Evolutionary conservation across 2,329 filamentous ascomycete genomes (phyloP).

Genomic region (Paraphoma sp.): DNA sequence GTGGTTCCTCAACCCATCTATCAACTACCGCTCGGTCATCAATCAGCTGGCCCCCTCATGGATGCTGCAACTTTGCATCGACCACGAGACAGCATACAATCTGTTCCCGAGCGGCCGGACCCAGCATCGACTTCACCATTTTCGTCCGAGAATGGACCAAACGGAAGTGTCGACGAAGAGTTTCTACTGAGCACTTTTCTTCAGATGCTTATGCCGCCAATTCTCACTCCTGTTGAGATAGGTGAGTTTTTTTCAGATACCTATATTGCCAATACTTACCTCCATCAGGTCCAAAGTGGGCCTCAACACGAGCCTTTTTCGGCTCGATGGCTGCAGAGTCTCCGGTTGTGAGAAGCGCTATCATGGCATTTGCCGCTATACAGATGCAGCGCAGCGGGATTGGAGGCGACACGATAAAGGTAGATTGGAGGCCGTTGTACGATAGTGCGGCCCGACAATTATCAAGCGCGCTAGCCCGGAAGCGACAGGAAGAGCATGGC

Average conservation of each 20-base stretch:
- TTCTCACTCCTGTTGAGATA: constrained; percentile 61
- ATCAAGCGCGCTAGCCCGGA: constrained; percentile 21
- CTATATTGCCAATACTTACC: too few relatives aligned
- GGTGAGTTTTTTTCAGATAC: not conserved
- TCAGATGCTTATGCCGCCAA: constrained; percentile 58
- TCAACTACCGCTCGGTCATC: constrained; percentile 22
- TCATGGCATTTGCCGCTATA: constrained; percentile 61
- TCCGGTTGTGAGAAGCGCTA: constrained; percentile 55
- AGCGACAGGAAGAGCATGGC: constrained; percentile 14
- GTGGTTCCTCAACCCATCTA: constrained; percentile 28
- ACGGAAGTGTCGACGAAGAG: constrained; percentile 38
- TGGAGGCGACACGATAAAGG: constrained; percentile 37
- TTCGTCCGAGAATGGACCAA: constrained; percentile 31
- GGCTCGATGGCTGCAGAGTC: constrained; percentile 57
- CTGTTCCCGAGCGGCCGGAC: constrained; percentile 22
- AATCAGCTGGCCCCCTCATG: constrained; percentile 16
- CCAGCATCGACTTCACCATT: constrained; percentile 38
- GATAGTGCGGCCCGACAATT: constrained; percentile 38
- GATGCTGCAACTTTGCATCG: constrained; percentile 12
- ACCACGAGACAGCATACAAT: constrained; percentile 15
- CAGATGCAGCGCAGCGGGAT: constrained; percentile 46
- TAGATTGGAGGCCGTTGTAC: constrained; percentile 42
- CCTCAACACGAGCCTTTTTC: constrained; percentile 57
- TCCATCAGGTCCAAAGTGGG: constrained; percentile 53
- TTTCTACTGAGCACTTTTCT: constrained; percentile 58